Evolutionary conservation across 768 basidiomycete genomes (phyloP).

Genomic region (Tylopilus intermedius): DNA sequence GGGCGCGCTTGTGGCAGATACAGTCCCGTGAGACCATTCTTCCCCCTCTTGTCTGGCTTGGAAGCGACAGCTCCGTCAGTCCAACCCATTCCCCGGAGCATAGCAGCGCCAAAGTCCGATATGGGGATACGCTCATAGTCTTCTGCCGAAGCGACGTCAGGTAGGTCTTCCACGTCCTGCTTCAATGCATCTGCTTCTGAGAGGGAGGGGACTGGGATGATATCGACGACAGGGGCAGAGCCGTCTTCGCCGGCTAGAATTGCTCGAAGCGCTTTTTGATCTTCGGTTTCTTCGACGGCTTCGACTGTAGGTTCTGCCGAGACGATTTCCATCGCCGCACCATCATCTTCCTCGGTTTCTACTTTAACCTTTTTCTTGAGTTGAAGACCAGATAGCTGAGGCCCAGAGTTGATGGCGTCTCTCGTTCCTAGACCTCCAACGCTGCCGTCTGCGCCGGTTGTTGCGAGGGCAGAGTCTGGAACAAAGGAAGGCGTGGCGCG

Average conservation of each 20-base stretch:
- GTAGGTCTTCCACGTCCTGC: conserved; percentile 78
- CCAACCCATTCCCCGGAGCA: conserved; percentile 97
- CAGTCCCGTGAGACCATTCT: conserved; percentile 62
- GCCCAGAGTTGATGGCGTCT: conserved; percentile 74
- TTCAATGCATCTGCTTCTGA: conserved; percentile 81
- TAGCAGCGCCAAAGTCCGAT: conserved; percentile 86
- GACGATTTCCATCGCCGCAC: neutral
- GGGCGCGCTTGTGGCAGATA: conserved; percentile 82
- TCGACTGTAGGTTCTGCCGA: conserved; percentile 16
- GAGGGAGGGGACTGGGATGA: conserved; percentile 55
- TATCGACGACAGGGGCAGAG: conserved; percentile 44
- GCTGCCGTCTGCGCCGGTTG: conserved; percentile 63
- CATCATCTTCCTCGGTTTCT: conserved; percentile 30
- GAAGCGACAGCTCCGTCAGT: conserved; percentile 74
- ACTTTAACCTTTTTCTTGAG: conserved; percentile 33
- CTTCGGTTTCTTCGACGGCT: conserved; percentile 59
- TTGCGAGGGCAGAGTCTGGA: conserved; percentile 54
- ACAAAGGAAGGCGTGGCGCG: conserved; percentile 44
- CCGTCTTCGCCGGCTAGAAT: conserved; percentile 54
- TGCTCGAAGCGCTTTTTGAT: conserved; percentile 75
- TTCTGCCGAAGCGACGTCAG: conserved; percentile 67
- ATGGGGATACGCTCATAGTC: conserved; percentile 92
- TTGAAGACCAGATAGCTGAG: conserved; percentile 66
- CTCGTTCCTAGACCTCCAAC: conserved; percentile 72
- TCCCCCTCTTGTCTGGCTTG: conserved; percentile 44